Percentiles rank a stretch among this genome's conserved stretches.
These are phyloP conservation scores for Hypoxylon sp. DNA, from an alignment of 2,329 filamentous ascomycete species.

Conservation along the genomic window DNA sequence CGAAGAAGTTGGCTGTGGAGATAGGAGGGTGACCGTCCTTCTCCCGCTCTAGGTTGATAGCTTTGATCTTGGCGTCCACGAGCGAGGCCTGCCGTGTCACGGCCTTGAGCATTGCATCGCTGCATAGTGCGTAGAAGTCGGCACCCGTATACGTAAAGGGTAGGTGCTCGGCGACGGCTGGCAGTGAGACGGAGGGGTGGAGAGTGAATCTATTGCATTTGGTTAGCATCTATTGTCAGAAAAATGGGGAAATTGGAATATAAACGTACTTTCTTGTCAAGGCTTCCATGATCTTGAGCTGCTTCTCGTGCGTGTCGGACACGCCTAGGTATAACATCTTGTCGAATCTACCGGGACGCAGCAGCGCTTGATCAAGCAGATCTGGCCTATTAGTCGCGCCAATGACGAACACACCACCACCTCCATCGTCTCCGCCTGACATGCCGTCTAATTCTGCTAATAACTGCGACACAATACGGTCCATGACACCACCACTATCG, in stretches of 20 bases:
- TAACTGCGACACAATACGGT: conserved; percentile 94
- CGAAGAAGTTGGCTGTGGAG: conserved; percentile 94
- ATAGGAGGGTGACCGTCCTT: conserved; percentile 64
- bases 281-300: conserved; percentile 93
- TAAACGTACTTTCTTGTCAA: conserved; percentile 87
- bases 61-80: conserved; percentile 86
- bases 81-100: conserved; percentile 89
- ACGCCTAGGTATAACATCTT: conserved; percentile 99
- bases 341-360: conserved; percentile 93
- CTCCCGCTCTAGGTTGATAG: conserved; percentile 70
- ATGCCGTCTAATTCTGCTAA: conserved; percentile 97
- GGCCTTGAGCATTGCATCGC: conserved; percentile 98
- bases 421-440: conserved; percentile 88
- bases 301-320: conserved; percentile 96
- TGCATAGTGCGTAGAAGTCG: conserved; percentile 96
- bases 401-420: conserved; percentile 93
- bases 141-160: conserved; percentile 98
- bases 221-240: conserved; percentile 24
- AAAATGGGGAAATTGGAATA: conserved; percentile 14
- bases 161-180: conserved; percentile 79
- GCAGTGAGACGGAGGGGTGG: conserved; percentile 82
- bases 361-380: conserved; percentile 88
- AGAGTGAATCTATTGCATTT: conserved; percentile 79
- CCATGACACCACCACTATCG: conserved; percentile 98
- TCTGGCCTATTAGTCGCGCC: conserved; percentile 96